Percentiles rank a stretch among this genome's conserved stretches.
These are phyloP conservation scores for Lipomyces japonicus DNA, from an alignment of 805 yeast species.

Conservation along the genomic window DNA sequence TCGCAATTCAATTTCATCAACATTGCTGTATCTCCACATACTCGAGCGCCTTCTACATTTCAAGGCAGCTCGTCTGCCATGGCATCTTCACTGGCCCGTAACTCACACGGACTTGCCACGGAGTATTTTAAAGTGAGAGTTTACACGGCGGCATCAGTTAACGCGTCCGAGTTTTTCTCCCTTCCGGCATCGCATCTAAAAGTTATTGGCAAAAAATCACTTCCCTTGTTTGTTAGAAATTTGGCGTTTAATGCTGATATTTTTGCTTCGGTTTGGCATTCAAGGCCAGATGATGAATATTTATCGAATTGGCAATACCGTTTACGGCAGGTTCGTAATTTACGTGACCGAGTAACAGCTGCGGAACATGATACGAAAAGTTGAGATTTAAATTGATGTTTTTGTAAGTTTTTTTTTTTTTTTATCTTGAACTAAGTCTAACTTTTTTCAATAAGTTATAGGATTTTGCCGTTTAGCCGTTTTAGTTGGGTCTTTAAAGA, in stretches of 20 bases:
- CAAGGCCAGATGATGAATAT: slow-evolving; percentile 46
- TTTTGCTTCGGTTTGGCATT: slow-evolving; percentile 73
- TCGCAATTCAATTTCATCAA: slow-evolving; percentile 82
- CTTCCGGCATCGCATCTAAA: slow-evolving; percentile 75
- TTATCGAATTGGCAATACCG: slow-evolving; percentile 67
- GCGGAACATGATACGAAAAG: background rate
- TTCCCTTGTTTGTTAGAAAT: slow-evolving; percentile 64
- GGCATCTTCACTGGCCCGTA: slow-evolving; percentile 14
- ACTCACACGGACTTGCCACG: slow-evolving; percentile 3
- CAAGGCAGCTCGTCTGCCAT: slow-evolving; percentile 14
- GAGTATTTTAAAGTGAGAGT: slow-evolving; percentile 25
- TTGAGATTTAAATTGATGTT: no score
- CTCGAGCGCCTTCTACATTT: slow-evolving; percentile 33
- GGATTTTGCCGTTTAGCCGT: background rate
- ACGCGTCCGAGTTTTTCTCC: slow-evolving; percentile 13
- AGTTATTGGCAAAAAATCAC: slow-evolving; percentile 54
- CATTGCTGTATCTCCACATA: slow-evolving; percentile 68
- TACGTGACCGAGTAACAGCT: slow-evolving; percentile 35
- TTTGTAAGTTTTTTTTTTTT: no score
- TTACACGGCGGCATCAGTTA: slow-evolving; percentile 10
- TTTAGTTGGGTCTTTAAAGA: background rate
- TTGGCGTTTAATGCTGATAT: slow-evolving; percentile 61
- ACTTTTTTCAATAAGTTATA: no score
- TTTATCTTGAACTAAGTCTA: no score
- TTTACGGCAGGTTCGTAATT: slow-evolving; percentile 49